Conservation (phyloP, 129 eudicot species). For the Saposhnikovia divaricata region DNA sequence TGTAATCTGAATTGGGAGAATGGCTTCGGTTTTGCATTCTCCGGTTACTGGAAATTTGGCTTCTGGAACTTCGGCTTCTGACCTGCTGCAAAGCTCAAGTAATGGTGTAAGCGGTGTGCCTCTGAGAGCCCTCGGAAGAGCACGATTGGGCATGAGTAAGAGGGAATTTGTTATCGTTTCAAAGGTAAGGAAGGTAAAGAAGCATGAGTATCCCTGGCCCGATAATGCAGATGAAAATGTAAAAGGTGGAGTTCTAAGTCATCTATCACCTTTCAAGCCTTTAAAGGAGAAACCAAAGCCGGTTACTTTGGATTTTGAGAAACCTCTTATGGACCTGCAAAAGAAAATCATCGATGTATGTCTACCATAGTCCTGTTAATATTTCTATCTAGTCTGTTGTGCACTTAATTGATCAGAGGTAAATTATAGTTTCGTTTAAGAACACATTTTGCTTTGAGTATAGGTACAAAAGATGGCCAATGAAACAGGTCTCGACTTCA, state of each 20-base stretch:
- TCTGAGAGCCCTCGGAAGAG: conserved; percentile 47
- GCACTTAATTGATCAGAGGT: background rate
- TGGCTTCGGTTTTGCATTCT: conserved; percentile 56
- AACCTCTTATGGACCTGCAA: conserved; percentile 74
- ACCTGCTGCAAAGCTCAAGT: conserved; percentile 59
- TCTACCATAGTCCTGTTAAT: conserved; percentile 3
- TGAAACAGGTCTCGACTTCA: conserved; percentile 86
- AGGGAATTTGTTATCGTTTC: conserved; percentile 45
- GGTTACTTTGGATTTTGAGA: conserved; percentile 86
- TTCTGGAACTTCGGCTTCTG: conserved; percentile 57
- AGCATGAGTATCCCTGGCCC: conserved; percentile 85
- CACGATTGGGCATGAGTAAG: conserved; percentile 33
- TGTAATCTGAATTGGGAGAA: conserved; percentile 22
- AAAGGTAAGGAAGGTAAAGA: conserved; percentile 50
- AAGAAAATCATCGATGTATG: conserved; percentile 74
- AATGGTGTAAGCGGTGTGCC: conserved; percentile 57
- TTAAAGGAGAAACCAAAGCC: conserved; percentile 77
- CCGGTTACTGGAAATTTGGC: conserved; percentile 45
- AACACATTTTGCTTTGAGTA: conserved; percentile 9
- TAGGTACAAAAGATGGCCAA: conserved; percentile 93
- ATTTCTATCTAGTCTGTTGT: background rate
- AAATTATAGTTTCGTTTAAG: conserved; percentile 2
- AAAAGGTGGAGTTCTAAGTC: conserved; percentile 81
- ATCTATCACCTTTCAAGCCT: conserved; percentile 80
- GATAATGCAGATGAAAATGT: conserved; percentile 70